Base-by-base conservation (phyloP, 108 stramenopile genomes). In the Skeletonema potamos region DNA sequence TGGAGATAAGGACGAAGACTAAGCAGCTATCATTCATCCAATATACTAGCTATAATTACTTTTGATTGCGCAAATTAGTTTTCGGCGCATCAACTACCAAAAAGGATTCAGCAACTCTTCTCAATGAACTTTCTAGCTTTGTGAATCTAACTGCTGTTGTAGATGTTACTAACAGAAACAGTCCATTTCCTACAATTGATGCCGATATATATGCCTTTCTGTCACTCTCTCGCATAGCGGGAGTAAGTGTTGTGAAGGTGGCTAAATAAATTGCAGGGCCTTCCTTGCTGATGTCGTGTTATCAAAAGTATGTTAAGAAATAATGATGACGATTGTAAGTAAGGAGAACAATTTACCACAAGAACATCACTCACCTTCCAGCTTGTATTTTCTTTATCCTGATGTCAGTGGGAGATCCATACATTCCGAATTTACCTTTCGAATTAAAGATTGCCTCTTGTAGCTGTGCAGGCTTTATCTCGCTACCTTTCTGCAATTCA, bases 151-250 rank as follows among this genome's bases (percentile, higher is more conserved):
- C 63, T n/a, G 65, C 29, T 0, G 90, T 91, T 18, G 89, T 91
- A 26, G 88, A 82, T 57, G 84, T 82, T 9, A 91, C 76, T 17
- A 93, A 51, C 8, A 93, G 46, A 30, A 82, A 72, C 9, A 73
- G 34, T 0, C 80, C 80, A 55, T 73, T 56, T 4, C 64, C 86
- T 6, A 89, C 81, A 22, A 69, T 58, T 36, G 66, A 63, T 15
- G 73, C 51, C 9, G 72, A 70, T 58, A 93, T 80, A 37, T 74
- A 78, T 0, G 84, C 70, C 71, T 87, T 77, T 12, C 92, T 87
- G 59, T 93, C 92, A 54, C 84, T 85, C 74, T 93, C 92, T 74
- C 88, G 66, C 89, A 90, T 88, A 11, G 81, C 90, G 48, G 92
- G 92, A 9, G 92, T 93, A 10, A 88, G 76, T 20, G 90, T 79